Conservation (phyloP, 495 filamentous ascomycete genomes). For the Usnea hakonensis region DNA sequence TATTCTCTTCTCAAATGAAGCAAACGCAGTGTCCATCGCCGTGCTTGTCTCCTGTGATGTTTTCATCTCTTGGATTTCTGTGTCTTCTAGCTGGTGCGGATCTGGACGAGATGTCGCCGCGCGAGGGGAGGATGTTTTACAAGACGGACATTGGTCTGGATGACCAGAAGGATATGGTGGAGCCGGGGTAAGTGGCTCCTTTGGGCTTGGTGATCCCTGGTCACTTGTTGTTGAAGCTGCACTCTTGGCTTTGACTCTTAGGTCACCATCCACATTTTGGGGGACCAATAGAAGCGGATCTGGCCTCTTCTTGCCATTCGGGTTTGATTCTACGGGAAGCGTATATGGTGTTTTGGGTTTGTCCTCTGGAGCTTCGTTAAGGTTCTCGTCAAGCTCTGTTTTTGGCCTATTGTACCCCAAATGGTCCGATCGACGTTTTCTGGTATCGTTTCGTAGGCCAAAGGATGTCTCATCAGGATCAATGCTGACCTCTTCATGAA, state of each 20-base stretch:
- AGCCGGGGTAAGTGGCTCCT: not conserved
- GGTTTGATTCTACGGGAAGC: not conserved
- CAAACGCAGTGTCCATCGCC: not conserved
- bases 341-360: not conserved
- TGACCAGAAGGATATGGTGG: not conserved
- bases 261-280: not conserved
- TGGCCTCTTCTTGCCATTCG: not conserved
- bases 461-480: too few species aligned
- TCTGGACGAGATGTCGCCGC: not conserved
- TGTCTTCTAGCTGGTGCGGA: not conserved
- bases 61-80: not conserved
- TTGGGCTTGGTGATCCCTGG: not conserved
- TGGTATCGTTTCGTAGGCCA: too few species aligned
- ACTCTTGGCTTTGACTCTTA: not conserved
- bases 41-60: not conserved
- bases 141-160: not conserved
- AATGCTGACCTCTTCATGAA: too few species aligned
- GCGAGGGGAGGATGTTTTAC: not conserved
- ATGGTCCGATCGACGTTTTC: too few species aligned
- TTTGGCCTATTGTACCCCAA: too few species aligned
- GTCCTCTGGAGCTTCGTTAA: not conserved
- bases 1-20: not conserved
- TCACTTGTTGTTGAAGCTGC: not conserved
- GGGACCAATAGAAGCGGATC: not conserved
- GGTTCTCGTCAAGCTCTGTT: not conserved